Base-by-base conservation (phyloP, 1,284 basidiomycete species). In the Melanopsichium pennsylvanicum region DNA sequence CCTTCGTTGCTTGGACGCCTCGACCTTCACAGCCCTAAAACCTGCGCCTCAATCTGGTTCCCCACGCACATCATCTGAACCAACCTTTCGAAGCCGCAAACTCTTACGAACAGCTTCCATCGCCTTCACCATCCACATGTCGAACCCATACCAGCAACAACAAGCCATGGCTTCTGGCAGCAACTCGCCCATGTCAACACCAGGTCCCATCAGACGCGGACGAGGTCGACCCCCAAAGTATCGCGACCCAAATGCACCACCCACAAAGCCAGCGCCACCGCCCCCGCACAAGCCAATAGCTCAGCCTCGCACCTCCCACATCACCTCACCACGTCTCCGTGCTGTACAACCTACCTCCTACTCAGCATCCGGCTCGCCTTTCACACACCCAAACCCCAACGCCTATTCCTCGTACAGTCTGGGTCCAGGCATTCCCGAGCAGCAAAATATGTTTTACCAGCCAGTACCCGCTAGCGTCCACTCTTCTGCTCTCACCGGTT, bases 151-250 rank as follows among this genome's bases (percentile, higher is more conserved):
- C n/a, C 64, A 63, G 41, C 61, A 57, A 45, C 60, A 57, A 41
- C 61, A 64, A 36, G 50, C 58, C 8, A 50, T 61, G 52, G 64
- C 64, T 15, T 68, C 64, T 6, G 58, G 64, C 39, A 68, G 64
- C 58, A 58, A 68, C 22, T 61, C 64, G 22, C 64, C 67, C 7
- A 45, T 70, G 8, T 51, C 52, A 4, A 57, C 58, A 3, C 58
- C 59, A 4, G 7, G 47, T 9, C 68, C 68, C 26, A 61, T 58
- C 49, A 66, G 57, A 37, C 56, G 68, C 7, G 68, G 68, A 7
- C 51, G 61, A n/a, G 68, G 68, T 1, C 47, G 68, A 27, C 68
- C 68, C 23, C 68, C 68, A 27, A 70, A 70, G 50, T 54, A 70
- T 21, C 61, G 68, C 33, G 54, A 64, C 19, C 58, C 56, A 19